Evolutionary conservation across 352 stramenopile genomes (phyloP).

Genomic region (Globisporangium lucens): DNA sequence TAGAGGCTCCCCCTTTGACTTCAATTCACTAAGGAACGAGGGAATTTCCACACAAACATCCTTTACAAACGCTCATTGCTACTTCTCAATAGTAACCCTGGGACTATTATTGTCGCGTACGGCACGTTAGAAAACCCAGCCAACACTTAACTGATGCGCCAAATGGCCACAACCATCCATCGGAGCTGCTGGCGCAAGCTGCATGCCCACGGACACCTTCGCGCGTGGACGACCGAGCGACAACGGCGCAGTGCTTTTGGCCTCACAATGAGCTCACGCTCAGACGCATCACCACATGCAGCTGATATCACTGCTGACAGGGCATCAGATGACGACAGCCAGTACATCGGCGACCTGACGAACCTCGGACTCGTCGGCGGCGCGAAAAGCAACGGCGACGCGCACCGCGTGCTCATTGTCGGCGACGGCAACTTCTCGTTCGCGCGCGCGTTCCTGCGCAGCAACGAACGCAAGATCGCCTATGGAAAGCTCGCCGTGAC

Average conservation of each 20-base stretch:
- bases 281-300: not conserved
- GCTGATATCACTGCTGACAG: not conserved
- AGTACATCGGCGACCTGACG: constrained; percentile 43
- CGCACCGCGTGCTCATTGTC: constrained; percentile 56
- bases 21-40: no score
- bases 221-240: constrained; percentile 7
- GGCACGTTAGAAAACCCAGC: not conserved
- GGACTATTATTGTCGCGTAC: no score
- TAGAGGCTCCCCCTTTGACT: no score
- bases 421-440: constrained; percentile 88
- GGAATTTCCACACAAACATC: no score
- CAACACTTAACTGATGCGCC: constrained; percentile 8
- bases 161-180: constrained; percentile 17
- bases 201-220: constrained; percentile 6
- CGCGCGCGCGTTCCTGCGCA: constrained; percentile 60
- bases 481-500: constrained; percentile 31
- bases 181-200: constrained; percentile 7
- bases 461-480: constrained; percentile 29
- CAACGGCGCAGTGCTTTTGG: not conserved
- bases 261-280: not conserved
- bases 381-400: constrained; percentile 11
- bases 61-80: no score
- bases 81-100: no score
- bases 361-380: constrained; percentile 35
- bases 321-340: not conserved